phyloP scores from a whole-genome alignment of 2,329 filamentous ascomycete species.

The Phoma herbarum region DNA sequence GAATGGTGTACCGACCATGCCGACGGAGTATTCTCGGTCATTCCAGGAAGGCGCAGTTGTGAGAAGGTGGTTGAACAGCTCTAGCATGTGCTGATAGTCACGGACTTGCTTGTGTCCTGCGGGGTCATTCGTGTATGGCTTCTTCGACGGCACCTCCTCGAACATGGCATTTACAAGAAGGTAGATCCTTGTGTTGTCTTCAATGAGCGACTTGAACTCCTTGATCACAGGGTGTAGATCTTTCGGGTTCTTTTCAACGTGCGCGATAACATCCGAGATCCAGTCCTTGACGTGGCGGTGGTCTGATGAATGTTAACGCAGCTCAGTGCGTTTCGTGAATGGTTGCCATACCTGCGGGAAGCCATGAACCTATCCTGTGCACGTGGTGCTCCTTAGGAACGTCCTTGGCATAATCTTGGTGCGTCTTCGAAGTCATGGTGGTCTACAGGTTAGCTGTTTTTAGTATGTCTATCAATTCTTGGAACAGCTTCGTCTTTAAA shows the following conservation, averaged over 20 bases:
- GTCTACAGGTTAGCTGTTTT: neutral
- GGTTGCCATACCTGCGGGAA: slow-evolving; percentile 3
- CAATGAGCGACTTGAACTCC: slow-evolving; percentile 73
- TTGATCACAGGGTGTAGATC: slow-evolving; percentile 67
- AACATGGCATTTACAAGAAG: slow-evolving; percentile 76
- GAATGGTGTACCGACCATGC: slow-evolving; percentile 65
- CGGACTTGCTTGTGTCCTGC: slow-evolving; percentile 69
- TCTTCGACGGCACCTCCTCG: slow-evolving; percentile 68
- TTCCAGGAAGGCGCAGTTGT: slow-evolving; percentile 54
- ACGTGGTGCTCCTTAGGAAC: slow-evolving; percentile 31
- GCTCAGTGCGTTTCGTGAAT: neutral
- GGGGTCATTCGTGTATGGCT: slow-evolving; percentile 68
- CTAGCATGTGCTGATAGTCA: slow-evolving; percentile 72
- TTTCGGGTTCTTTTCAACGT: slow-evolving; percentile 62
- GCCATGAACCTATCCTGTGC: slow-evolving; percentile 26
- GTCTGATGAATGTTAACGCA: slow-evolving; percentile 59
- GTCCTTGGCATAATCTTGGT: slow-evolving; percentile 27
- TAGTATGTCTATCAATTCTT: neutral
- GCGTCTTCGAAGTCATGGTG: slow-evolving; percentile 11
- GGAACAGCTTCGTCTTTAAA: slow-evolving; percentile 2
- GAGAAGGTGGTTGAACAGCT: slow-evolving; percentile 67
- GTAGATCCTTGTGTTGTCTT: slow-evolving; percentile 69
- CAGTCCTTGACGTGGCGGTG: slow-evolving; percentile 69
- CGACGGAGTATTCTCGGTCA: slow-evolving; percentile 46
- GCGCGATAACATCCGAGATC: slow-evolving; percentile 65